These are phyloP conservation scores for Chaetomium olivaceum DNA, from an alignment of 2,329 filamentous ascomycete species.

Conservation along the genomic window DNA sequence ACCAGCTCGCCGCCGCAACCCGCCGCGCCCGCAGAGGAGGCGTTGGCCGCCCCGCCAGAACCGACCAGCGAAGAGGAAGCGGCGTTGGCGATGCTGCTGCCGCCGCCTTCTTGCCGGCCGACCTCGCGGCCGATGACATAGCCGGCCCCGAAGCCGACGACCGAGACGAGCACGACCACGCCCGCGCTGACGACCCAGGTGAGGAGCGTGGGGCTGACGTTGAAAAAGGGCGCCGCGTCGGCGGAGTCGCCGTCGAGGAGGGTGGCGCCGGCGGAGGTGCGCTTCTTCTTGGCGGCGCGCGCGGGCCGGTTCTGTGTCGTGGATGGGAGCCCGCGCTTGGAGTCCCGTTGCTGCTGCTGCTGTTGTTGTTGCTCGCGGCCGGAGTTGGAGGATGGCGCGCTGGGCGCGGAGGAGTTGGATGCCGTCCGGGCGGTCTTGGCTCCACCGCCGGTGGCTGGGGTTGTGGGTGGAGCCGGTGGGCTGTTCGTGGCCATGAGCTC, in stretches of 20 bases:
- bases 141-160: constrained; percentile 68
- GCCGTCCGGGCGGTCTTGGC: constrained; percentile 28
- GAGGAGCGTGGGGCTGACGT: constrained; percentile 60
- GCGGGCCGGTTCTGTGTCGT: constrained; percentile 41
- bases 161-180: constrained; percentile 66
- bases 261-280: constrained; percentile 40
- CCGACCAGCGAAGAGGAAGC: constrained; percentile 30
- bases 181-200: constrained; percentile 68
- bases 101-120: constrained; percentile 57
- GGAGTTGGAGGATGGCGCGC: constrained; percentile 33
- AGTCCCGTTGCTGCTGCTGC: constrained; percentile 40
- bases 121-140: constrained; percentile 69
- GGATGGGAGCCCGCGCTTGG: constrained; percentile 47
- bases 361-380: constrained; percentile 26
- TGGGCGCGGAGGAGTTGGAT: constrained; percentile 38
- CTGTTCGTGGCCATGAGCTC: constrained; percentile 51
- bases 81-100: too few relatives aligned
- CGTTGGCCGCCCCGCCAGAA: constrained; percentile 35
- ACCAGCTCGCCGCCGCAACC: constrained; percentile 58
- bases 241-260: constrained; percentile 41
- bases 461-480: constrained; percentile 13
- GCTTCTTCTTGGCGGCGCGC: constrained; percentile 62
- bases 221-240: constrained; percentile 27
- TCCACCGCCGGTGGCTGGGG: background rate
- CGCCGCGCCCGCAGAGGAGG: constrained; percentile 39